These are phyloP conservation scores for Aquilaria yunnanensis DNA, from an alignment of 345 rosid species.

Conservation along the genomic window DNA sequence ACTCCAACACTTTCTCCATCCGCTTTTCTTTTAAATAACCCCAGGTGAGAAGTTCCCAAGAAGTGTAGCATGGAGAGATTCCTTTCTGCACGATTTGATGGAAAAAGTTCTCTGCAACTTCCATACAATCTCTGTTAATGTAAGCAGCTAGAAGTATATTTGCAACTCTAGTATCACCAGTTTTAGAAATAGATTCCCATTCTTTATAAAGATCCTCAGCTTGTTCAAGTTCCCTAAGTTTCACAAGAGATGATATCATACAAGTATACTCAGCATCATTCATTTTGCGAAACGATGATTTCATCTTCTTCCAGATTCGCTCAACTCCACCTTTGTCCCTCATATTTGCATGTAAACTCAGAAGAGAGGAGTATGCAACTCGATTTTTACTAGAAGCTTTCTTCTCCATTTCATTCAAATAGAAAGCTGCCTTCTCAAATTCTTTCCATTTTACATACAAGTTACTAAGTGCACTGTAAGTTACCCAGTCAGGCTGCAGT, in stretches of 20 bases:
- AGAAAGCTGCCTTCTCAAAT: conserved; percentile 46
- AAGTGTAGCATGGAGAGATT: conserved; percentile 57
- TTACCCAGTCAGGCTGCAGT: conserved; percentile 77
- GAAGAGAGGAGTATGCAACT: conserved; percentile 58
- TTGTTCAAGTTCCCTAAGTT: conserved; percentile 56
- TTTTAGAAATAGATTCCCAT: conserved; percentile 70
- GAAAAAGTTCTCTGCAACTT: conserved; percentile 48
- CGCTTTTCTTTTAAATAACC: conserved; percentile 47
- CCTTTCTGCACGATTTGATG: conserved; percentile 41
- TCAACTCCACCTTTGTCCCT: conserved; percentile 49
- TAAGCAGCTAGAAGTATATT: conserved; percentile 73
- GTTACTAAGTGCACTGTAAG: conserved; percentile 59
- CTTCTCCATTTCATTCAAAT: conserved; percentile 89
- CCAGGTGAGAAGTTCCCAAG: conserved; percentile 85
- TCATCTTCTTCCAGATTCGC: conserved; percentile 71
- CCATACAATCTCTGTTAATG: conserved; percentile 43
- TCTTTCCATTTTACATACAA: conserved; percentile 44
- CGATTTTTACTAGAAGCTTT: conserved; percentile 49
- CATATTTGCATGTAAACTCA: conserved; percentile 65
- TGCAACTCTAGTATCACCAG: conserved; percentile 51
- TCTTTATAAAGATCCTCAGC: conserved; percentile 65
- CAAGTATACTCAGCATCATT: conserved; percentile 65
- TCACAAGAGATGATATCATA: conserved; percentile 68
- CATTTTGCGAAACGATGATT: conserved; percentile 52
- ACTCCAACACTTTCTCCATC: conserved; percentile 48